Evolutionary conservation across 768 basidiomycete genomes (phyloP).

Genomic region (Mycena venus): DNA sequence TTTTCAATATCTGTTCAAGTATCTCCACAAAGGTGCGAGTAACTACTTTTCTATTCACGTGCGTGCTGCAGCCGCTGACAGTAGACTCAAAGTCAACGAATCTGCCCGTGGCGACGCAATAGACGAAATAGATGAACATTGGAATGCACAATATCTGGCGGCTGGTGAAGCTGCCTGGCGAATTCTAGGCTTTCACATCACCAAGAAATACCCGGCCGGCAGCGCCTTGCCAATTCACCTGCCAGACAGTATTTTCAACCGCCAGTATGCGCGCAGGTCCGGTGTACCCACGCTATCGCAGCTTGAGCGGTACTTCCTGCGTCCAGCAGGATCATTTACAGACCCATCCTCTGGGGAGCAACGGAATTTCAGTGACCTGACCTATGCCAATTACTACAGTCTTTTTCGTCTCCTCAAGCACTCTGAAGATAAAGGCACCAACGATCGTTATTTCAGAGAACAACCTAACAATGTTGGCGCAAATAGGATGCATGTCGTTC

Average conservation of each 20-base stretch:
- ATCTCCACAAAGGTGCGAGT: constrained; percentile 52
- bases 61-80: background rate
- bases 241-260: constrained; percentile 13
- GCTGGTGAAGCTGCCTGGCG: constrained; percentile 53
- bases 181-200: constrained; percentile 51
- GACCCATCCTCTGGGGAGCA: background rate
- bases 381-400: background rate
- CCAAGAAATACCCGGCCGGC: constrained; percentile 48
- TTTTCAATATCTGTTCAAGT: constrained; percentile 57
- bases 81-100: background rate
- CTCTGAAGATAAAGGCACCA: background rate
- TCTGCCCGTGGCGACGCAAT: constrained; percentile 2
- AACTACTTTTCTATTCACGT: background rate
- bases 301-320: constrained; percentile 39
- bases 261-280: constrained; percentile 41
- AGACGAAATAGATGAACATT: constrained; percentile 52
- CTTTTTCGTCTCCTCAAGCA: background rate
- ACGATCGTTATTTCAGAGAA: background rate
- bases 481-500: background rate
- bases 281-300: no score
- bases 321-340: constrained; percentile 33
- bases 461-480: background rate
- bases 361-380: background rate
- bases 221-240: constrained; percentile 51
- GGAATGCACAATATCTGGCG: constrained; percentile 49